Percentiles rank a stretch among this genome's conserved stretches.
These are phyloP conservation scores for Penicillium manginii DNA, from an alignment of 495 filamentous ascomycete species.

Conservation along the genomic window DNA sequence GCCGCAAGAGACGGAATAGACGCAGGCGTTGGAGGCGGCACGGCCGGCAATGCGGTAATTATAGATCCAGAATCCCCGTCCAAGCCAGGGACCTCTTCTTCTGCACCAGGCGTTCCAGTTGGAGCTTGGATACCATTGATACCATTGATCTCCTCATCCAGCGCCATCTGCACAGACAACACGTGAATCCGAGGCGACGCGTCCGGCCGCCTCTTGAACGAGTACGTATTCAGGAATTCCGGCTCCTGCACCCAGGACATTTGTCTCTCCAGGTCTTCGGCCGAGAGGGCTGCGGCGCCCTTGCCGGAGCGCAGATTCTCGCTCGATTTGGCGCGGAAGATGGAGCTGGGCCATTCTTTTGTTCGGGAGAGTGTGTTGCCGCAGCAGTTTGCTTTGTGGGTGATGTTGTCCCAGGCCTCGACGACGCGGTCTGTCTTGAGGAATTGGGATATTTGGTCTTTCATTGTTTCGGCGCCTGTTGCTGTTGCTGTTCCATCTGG, in stretches of 20 bases:
- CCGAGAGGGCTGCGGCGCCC: constrained; percentile 5
- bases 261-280: constrained; percentile 23
- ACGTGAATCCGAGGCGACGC: constrained; percentile 41
- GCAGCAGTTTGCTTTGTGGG: constrained; percentile 22
- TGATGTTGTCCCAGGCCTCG: constrained; percentile 43
- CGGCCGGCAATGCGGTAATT: constrained; percentile 45
- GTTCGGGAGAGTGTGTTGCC: constrained; percentile 11
- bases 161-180: constrained; percentile 33
- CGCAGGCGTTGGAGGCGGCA: constrained; percentile 23
- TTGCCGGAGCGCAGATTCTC: neutral
- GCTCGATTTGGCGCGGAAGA: constrained; percentile 37
- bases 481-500: constrained; percentile 6
- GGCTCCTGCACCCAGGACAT: constrained; percentile 41
- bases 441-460: constrained; percentile 43
- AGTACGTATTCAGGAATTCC: constrained; percentile 39
- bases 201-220: constrained; percentile 36
- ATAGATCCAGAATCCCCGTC: constrained; percentile 31
- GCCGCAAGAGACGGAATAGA: constrained; percentile 14
- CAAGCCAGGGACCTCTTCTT: neutral
- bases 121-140: neutral
- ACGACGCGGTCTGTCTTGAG: constrained; percentile 45
- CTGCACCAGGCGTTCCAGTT: too few species aligned
- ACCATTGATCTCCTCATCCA: constrained; percentile 29
- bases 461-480: constrained; percentile 33
- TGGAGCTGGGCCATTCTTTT: constrained; percentile 40